Evolutionary conservation across 176 grass and related monocot genomes (phyloP), one percentile per base, ranked within the genome.

Genomic region (Musa itinerans): DNA sequence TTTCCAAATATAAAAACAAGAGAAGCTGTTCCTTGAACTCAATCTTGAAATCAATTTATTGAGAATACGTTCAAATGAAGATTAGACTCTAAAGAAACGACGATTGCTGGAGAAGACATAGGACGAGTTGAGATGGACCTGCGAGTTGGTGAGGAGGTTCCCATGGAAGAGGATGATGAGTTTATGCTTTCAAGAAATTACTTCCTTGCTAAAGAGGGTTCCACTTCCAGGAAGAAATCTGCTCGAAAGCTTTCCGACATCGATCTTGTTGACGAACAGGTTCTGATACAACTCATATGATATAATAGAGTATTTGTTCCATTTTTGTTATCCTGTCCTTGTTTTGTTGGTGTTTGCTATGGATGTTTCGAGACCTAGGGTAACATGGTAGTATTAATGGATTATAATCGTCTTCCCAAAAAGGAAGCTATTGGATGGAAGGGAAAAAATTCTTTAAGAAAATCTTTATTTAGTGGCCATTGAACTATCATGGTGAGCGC

Each of bases 171-270:
- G 4, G 79, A 89, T 1, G 92, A 88, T 69, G 90, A 93, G 71
- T 69, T 81, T 2, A 84, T 73, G 11, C 90, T 91, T 65, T 98
- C 95, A 12, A 91, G 95, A 77, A 98, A 86, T 68, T 98, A 98
- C 65, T 98, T 98, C 76, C 83, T 98, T 19, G 90, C 95, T 68
- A 98, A 91, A 86, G 95, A 98, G 87, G 83, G 76, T 14, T 80
- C 88, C 57, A 79, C 85, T 50, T 93, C 90, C 0, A 73, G 57
- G 61, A 98, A 91, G 80, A 90, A 85, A 84, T 78, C 75, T 9
- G 82, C 84, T 11, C 49, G 55, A 52, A 85, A 98, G 82, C 83
- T 89, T 52, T 80, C 88, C 4, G 86, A 98, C 69, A 83, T 98
- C 71, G 85, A 91, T 76, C 84, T 91, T 53, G 86, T 93, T 13